Conservation (phyloP, 108 stramenopile genomes). For the Skeletonema marinoi region DNA sequence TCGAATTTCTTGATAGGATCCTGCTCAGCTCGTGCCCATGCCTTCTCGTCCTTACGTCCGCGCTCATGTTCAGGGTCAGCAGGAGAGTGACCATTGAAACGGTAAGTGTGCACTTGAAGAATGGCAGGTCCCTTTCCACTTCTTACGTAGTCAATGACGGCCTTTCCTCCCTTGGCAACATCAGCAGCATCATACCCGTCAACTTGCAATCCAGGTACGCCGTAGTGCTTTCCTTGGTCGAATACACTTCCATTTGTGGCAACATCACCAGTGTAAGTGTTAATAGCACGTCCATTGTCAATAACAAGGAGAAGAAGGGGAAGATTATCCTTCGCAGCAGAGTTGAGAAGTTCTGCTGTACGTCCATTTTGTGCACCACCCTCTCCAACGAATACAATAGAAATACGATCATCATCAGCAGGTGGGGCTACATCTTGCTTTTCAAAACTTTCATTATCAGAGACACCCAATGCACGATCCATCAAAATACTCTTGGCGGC, state of each 20-base stretch:
- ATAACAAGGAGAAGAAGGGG: conserved; percentile 93
- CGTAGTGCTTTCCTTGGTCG: conserved; percentile 94
- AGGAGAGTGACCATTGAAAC: conserved; percentile 98
- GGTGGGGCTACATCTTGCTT: conserved; percentile 85
- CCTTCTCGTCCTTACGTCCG: conserved; percentile 98
- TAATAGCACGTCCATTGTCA: conserved; percentile 99
- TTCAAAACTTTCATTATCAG: conserved; percentile 78
- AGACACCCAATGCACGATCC: conserved; percentile 88
- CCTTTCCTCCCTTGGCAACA: conserved; percentile 95
- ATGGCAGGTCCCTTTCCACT: conserved; percentile 94
- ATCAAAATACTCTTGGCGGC: conserved; percentile 95
- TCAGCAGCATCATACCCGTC: conserved; percentile 92
- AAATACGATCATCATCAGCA: conserved; percentile 89
- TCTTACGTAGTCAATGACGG: conserved; percentile 95
- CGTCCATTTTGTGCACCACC: conserved; percentile 97
- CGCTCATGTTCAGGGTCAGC: conserved; percentile 99
- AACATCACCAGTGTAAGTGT: conserved; percentile 97
- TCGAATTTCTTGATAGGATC: conserved; percentile 97
- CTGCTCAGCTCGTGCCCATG: conserved; percentile 93
- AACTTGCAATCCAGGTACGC: conserved; percentile 92
- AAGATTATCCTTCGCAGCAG: conserved; percentile 96
- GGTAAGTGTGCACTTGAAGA: conserved; percentile 97
- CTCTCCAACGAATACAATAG: conserved; percentile 96
- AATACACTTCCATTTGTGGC: conserved; percentile 92
- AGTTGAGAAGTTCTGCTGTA: conserved; percentile 94